A percentile compares a stretch with the other conserved stretches of the same genome.
Evolutionary conservation across 23 red algal species (phyloP).

Genomic region (Gracilaria domingensis): DNA sequence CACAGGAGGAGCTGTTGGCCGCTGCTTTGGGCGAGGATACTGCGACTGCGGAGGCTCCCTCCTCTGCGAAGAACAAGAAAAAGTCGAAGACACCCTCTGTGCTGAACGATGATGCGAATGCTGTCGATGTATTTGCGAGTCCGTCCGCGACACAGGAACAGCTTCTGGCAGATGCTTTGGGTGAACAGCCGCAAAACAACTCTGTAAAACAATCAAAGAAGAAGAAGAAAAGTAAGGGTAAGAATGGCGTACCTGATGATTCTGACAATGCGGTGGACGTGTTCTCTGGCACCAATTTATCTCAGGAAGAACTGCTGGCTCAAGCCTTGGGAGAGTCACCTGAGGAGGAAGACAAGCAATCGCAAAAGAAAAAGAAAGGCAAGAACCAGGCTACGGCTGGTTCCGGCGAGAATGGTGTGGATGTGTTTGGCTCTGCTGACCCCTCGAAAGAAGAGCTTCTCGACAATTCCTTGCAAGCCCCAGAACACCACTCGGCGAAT

Average conservation of each 20-base stretch:
- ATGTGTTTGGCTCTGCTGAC: slow-evolving; percentile 36
- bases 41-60: not conserved
- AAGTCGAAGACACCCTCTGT: slow-evolving; percentile 37
- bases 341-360: not conserved
- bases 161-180: slow-evolving; percentile 38
- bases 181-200: not conserved
- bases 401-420: slow-evolving; percentile 47
- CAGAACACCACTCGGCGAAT: not conserved
- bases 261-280: slow-evolving; percentile 47
- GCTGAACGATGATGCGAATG: slow-evolving; percentile 64
- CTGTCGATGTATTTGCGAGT: slow-evolving; percentile 82
- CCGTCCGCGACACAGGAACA: slow-evolving; percentile 19
- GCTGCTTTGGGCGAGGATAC: slow-evolving; percentile 46
- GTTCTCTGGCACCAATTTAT: not conserved
- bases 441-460: slow-evolving; percentile 44
- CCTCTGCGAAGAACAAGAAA: slow-evolving; percentile 43
- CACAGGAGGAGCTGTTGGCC: slow-evolving; percentile 74
- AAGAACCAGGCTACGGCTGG: slow-evolving; percentile 26
- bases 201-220: slow-evolving; percentile 12
- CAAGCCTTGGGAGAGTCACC: not conserved
- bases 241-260: slow-evolving; percentile 11
- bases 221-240: slow-evolving; percentile 47
- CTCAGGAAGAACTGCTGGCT: slow-evolving; percentile 11
- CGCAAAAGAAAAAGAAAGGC: slow-evolving; percentile 63
- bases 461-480: slow-evolving; percentile 4